Conservation (phyloP, 257 asterid species). For the Linderniella brevidens region DNA sequence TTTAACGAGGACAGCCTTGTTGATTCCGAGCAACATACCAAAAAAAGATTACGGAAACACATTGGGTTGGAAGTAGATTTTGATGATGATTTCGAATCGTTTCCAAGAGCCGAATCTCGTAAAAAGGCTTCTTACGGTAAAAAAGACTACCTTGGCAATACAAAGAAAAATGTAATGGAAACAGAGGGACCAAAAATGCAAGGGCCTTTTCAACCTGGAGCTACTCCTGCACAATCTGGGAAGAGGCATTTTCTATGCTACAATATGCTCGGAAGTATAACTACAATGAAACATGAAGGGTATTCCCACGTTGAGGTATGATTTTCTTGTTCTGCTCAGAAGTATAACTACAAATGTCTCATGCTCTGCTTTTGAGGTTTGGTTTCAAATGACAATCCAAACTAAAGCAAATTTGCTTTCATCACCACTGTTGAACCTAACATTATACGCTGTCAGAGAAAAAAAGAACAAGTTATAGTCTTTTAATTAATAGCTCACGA, state of each 20-base stretch:
- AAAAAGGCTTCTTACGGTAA: conserved; percentile 35
- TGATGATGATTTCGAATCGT: conserved; percentile 31
- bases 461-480: too few species aligned
- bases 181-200: conserved; percentile 47
- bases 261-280: conserved; percentile 87
- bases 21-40: conserved; percentile 49
- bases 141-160: conserved; percentile 19
- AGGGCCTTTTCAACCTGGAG: conserved; percentile 87
- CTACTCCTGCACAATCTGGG: conserved; percentile 74
- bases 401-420: too few species aligned
- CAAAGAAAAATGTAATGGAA: conserved; percentile 22
- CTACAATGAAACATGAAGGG: conserved; percentile 81
- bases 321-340: conserved; percentile 6
- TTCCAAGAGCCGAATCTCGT: conserved; percentile 39
- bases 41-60: conserved; percentile 51
- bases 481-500: too few species aligned
- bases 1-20: conserved; percentile 50
- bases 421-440: too few species aligned
- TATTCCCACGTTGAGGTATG: conserved; percentile 91
- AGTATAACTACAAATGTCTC: too few species aligned
- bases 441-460: too few species aligned
- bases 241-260: conserved; percentile 84
- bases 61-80: conserved; percentile 50
- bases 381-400: too few species aligned
- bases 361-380: background rate